A percentile compares a stretch with the other conserved stretches of the same genome.
Evolutionary conservation across 352 stramenopile genomes (phyloP).

Genomic region (Thraustotheca clavata): DNA sequence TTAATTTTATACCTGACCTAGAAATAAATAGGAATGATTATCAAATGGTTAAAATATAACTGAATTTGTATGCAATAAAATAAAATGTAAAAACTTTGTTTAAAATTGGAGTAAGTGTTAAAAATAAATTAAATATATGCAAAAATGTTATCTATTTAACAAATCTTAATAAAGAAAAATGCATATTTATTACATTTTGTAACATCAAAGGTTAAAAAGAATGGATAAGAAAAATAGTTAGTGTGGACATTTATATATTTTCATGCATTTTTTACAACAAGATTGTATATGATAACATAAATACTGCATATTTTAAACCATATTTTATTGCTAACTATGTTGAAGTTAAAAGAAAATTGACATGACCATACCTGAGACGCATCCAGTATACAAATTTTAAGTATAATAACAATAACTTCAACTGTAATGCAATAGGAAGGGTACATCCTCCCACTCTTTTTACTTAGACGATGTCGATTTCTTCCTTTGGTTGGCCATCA

Average conservation of each 20-base stretch:
- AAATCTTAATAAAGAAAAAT: background rate
- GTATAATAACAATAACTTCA: background rate
- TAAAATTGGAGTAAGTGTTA: background rate
- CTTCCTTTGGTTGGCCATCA: background rate
- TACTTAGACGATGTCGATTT: too few relatives aligned
- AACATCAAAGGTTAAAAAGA: too few relatives aligned
- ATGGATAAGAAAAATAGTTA: too few relatives aligned
- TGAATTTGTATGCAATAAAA: background rate
- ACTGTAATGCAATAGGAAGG: background rate
- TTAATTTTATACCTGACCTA: too few relatives aligned
- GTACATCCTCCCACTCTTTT: constrained; percentile 6
- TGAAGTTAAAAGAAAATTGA: background rate
- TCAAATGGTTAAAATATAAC: background rate
- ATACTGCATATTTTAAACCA: background rate
- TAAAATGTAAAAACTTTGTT: background rate
- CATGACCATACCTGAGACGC: background rate
- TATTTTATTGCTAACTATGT: background rate
- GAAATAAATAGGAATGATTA: too few relatives aligned
- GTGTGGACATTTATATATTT: too few relatives aligned
- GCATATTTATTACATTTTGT: background rate
- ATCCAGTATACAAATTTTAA: background rate
- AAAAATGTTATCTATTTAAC: background rate
- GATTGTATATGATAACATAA: too few relatives aligned
- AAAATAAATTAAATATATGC: background rate
- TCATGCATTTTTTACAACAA: too few relatives aligned